Evolutionary conservation across 164 flowering plant genomes (phyloP).

Genomic region (Platanus orientalis): DNA sequence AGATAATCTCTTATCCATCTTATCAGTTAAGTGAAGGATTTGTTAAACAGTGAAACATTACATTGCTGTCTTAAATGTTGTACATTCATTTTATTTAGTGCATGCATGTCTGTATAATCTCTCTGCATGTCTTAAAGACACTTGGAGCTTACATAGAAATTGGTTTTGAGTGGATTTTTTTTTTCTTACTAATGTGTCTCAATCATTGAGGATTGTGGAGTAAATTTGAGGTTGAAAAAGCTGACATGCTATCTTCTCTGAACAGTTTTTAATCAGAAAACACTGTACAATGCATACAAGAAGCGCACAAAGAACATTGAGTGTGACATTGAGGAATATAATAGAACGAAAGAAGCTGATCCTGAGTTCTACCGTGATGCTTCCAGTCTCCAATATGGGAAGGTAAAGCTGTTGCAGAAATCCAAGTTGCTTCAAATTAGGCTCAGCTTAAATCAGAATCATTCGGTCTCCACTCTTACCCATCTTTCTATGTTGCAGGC

Average conservation of each 20-base stretch:
- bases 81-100: no score
- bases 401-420: constrained; percentile 35
- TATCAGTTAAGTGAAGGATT: no score
- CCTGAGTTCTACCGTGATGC: constrained; percentile 98
- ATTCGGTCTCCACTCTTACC: background rate
- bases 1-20: no score
- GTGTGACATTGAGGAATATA: constrained; percentile 77
- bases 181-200: no score
- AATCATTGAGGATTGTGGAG: no score
- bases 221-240: background rate
- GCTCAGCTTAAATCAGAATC: background rate
- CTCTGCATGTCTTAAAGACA: no score
- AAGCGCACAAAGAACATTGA: constrained; percentile 80
- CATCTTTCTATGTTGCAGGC: constrained; percentile 36
- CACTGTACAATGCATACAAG: constrained; percentile 88
- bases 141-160: no score
- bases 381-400: constrained; percentile 95
- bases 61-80: no score
- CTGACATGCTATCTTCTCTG: constrained; percentile 7
- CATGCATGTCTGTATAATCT: no score
- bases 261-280: constrained; percentile 92
- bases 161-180: no score
- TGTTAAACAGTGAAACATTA: no score
- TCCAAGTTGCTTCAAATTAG: background rate
- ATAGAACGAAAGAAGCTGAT: constrained; percentile 82